Evolutionary conservation across 2,329 filamentous ascomycete genomes (phyloP).

Genomic region (Nigrospora sphaerica): DNA sequence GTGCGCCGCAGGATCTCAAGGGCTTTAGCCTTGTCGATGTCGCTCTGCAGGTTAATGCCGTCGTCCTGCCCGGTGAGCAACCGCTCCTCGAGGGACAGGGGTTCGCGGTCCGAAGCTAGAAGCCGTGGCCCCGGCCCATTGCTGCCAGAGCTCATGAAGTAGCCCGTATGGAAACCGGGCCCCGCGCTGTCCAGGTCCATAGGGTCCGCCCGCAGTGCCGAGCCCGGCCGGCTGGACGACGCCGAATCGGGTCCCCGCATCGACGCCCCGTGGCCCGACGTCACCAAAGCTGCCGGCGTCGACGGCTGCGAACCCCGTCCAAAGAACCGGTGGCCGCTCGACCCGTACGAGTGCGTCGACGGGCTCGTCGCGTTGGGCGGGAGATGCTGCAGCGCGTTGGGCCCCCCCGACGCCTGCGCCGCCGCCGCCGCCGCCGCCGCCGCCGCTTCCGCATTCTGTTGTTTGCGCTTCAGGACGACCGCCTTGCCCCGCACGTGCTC

Average conservation of each 20-base stretch:
- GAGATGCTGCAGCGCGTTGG: not conserved
- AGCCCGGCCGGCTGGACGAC: slow-evolving; percentile 23
- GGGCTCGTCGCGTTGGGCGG: slow-evolving; percentile 24
- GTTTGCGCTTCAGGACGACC: slow-evolving; percentile 66
- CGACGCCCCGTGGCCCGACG: slow-evolving; percentile 24
- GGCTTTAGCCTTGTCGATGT: slow-evolving; percentile 40
- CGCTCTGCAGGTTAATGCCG: slow-evolving; percentile 35
- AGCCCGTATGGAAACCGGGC: slow-evolving; percentile 31
- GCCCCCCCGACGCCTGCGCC: slow-evolving; percentile 8
- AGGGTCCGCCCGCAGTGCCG: slow-evolving; percentile 25
- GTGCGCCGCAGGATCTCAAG: slow-evolving; percentile 46
- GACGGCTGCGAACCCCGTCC: slow-evolving; percentile 27
- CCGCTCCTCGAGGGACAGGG: slow-evolving; percentile 41
- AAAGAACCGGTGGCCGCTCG: slow-evolving; percentile 23
- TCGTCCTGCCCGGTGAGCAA: slow-evolving; percentile 41
- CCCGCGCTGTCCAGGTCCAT: slow-evolving; percentile 29
- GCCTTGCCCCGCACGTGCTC: slow-evolving; percentile 75
- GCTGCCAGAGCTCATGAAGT: slow-evolving; percentile 29
- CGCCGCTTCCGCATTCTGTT: slow-evolving; percentile 49
- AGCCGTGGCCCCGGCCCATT: slow-evolving; percentile 32
- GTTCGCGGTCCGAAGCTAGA: slow-evolving; percentile 26
- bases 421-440: slow-evolving; percentile 37
- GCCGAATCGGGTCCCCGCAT: slow-evolving; percentile 24
- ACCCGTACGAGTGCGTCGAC: slow-evolving; percentile 22
- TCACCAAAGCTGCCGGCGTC: slow-evolving; percentile 24